Base-by-base conservation (phyloP, 2,329 filamentous ascomycete species). In the Colletotrichum lupini region DNA sequence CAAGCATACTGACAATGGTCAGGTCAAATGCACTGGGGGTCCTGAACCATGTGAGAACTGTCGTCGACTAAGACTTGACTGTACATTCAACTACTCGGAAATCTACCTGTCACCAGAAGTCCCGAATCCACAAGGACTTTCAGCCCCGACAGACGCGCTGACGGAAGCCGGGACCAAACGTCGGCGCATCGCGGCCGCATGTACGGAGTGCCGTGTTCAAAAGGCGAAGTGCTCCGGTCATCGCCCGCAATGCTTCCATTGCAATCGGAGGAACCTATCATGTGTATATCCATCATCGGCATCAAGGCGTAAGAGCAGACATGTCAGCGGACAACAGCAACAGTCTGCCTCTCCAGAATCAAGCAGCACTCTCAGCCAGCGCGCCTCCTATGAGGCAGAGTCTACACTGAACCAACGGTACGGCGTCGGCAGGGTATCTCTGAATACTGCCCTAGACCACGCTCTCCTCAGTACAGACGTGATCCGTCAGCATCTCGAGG, bases 181-280 rank as follows among this genome's bases (percentile, higher is more conserved):
- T 4, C 74, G 78, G 1, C 74, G 80, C 0, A 76, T 76, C 1
- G 69, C 73, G 0, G 71, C 71, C 8, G 82, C 83, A 6, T 84
- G 83, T 66, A 68, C 76, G 3, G 64, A 75, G n/a, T 84, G 83
- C 74, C 78, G 82, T 3, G 75, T 72, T 46, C 77, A 79, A 14
- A 84, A 84, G 66, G 77, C 79, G 0, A 83, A 80, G 42, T 84
- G 83, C 67, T 81, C 79, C 0, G 82, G 82, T 7, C 68, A 71
- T 16, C 63, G 68, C 5, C 68, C 68, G 4, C 68, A 71, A 16
- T 71, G 68, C 35, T 71, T 67, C 16, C 68, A 67, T 46, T 67
- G 68, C 8, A 61, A 26, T n/a, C 32, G 68, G 5, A 63, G 68
- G 4, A 67, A 62, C 35, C 63, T 71, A 4, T 22, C 57, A n/a